phyloP scores from a whole-genome alignment of 805 yeast species.

The Myxozyma kluyveri region DNA sequence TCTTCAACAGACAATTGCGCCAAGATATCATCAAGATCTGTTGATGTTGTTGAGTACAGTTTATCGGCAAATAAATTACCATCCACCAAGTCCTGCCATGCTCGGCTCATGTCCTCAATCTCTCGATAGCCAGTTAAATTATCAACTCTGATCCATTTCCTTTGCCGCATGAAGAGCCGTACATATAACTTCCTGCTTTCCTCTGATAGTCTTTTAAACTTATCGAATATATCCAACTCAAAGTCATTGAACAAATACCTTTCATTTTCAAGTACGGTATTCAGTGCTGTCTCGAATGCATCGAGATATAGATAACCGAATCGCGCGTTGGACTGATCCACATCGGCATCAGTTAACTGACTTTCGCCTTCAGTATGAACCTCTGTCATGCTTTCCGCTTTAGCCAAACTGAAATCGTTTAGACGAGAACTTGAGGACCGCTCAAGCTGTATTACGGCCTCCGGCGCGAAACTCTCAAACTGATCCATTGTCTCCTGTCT shows the following conservation, averaged over 20 bases:
- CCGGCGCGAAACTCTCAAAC: no score
- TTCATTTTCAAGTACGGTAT: slow-evolving; percentile 24
- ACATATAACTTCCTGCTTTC: slow-evolving; percentile 25
- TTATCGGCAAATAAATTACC: slow-evolving; percentile 1
- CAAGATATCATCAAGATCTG: slow-evolving; percentile 13
- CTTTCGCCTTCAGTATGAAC: no score
- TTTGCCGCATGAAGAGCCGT: slow-evolving; percentile 24
- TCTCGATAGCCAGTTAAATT: slow-evolving; percentile 18
- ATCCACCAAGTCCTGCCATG: slow-evolving; percentile 8
- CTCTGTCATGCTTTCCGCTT: no score
- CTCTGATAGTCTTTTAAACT: slow-evolving; percentile 15
- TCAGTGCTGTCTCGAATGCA: slow-evolving; percentile 18
- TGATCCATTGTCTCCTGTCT: no score
- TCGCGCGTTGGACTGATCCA: no score
- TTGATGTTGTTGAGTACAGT: not conserved
- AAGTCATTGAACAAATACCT: slow-evolving; percentile 18
- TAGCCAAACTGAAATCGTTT: no score
- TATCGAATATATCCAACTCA: slow-evolving; percentile 18
- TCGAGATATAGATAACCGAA: slow-evolving; percentile 24
- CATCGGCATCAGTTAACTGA: no score
- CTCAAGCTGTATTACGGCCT: no score
- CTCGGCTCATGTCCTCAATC: slow-evolving; percentile 9
- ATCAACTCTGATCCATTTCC: slow-evolving; percentile 22
- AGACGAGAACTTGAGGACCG: no score
- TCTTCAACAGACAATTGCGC: slow-evolving; percentile 20